phyloP scores from a whole-genome alignment of 257 asterid genomes.

The Mentha longifolia region DNA sequence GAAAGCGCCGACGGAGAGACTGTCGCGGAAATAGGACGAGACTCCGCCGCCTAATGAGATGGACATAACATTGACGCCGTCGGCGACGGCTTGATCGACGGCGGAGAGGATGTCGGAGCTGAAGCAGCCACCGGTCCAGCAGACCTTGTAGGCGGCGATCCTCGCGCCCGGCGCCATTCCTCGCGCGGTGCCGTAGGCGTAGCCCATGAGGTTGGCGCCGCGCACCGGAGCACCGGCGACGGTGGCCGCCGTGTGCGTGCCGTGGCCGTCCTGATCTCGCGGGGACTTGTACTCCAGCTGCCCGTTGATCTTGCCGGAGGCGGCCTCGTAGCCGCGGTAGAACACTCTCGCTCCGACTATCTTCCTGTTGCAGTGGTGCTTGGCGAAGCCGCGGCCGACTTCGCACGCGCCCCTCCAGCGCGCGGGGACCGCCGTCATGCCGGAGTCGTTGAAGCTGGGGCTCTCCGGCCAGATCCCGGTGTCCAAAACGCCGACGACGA shows the following conservation, averaged over 20 bases:
- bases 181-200: constrained; percentile 80
- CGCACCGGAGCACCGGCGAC: constrained; percentile 66
- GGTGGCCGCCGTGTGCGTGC: constrained; percentile 91
- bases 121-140: constrained; percentile 94
- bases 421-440: constrained; percentile 54
- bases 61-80: constrained; percentile 78
- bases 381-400: constrained; percentile 66
- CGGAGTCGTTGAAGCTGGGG: constrained; percentile 85
- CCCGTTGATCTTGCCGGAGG: constrained; percentile 77
- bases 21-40: constrained; percentile 71
- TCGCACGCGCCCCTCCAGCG: constrained; percentile 82
- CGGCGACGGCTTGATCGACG: constrained; percentile 88
- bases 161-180: constrained; percentile 96
- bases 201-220: constrained; percentile 81
- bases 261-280: constrained; percentile 94
- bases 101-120: constrained; percentile 93
- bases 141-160: constrained; percentile 83
- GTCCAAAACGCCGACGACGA: constrained; percentile 79
- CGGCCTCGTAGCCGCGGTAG: constrained; percentile 77
- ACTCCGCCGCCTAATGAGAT: constrained; percentile 94
- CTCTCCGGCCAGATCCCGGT: constrained; percentile 98
- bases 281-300: constrained; percentile 72
- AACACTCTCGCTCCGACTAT: constrained; percentile 86
- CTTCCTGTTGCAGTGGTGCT: constrained; percentile 66
- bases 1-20: constrained; percentile 75